A percentile compares a stretch with the other conserved stretches of the same genome.
Evolutionary conservation across 805 yeast species (phyloP).

Genomic region (Saturnispora diversa): DNA sequence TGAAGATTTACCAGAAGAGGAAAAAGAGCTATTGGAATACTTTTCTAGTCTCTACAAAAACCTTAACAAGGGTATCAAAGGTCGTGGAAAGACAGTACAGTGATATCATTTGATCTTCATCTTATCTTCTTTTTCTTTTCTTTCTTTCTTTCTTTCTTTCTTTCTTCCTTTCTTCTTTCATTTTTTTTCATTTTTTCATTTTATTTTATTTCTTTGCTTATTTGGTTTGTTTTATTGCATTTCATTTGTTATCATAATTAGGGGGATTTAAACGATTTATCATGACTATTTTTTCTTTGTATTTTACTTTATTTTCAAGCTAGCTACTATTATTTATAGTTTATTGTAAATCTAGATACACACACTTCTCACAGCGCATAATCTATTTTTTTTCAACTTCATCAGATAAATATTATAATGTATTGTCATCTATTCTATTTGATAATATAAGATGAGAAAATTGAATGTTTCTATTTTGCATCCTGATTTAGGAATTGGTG

Average conservation of each 20-base stretch:
- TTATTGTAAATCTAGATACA: too few species aligned
- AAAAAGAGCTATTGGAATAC: constrained; percentile 63
- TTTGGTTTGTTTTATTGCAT: too few species aligned
- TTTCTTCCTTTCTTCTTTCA: too few species aligned
- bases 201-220: too few species aligned
- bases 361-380: too few species aligned
- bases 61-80: constrained; percentile 84
- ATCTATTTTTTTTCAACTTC: too few species aligned
- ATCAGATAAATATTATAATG: too few species aligned
- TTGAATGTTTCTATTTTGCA: constrained; percentile 69
- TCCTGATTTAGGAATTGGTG: constrained; percentile 95
- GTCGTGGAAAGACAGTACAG: constrained; percentile 55
- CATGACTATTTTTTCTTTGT: too few species aligned
- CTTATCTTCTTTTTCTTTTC: neutral
- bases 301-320: neutral
- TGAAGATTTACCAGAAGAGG: constrained; percentile 45
- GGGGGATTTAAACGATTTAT: too few species aligned
- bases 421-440: too few species aligned
- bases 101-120: neutral
- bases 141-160: neutral
- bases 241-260: too few species aligned
- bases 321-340: neutral
- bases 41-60: constrained; percentile 79
- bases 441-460: neutral
- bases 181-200: too few species aligned